phyloP scores from a whole-genome alignment of 1,284 basidiomycete species.

The Cryptococcus hybrid region DNA sequence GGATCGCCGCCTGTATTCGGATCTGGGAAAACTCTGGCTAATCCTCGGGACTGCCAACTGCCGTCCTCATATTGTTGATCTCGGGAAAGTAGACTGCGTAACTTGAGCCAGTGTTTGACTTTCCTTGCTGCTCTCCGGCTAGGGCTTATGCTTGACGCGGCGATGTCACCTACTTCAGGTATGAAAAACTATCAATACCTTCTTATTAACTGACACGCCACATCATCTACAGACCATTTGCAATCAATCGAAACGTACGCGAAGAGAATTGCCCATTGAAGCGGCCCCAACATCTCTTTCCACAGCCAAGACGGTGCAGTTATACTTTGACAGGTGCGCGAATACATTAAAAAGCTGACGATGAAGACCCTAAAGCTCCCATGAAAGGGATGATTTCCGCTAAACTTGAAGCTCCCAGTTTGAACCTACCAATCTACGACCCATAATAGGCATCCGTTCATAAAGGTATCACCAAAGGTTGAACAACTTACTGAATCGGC shows the following conservation, averaged over 20 bases:
- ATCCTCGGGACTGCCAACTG: background rate
- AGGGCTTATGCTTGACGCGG: conserved; percentile 7
- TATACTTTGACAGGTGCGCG: background rate
- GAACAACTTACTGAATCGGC: conserved; percentile 9
- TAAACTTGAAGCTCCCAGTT: conserved; percentile 1
- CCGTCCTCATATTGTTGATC: background rate
- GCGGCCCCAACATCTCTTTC: conserved; percentile 6
- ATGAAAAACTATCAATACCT: background rate
- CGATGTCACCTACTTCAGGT: conserved; percentile 3
- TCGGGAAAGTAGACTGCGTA: background rate
- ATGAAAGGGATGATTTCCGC: conserved; percentile 2
- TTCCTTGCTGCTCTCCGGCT: conserved; percentile 9
- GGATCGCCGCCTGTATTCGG: background rate
- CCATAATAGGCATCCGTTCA: background rate
- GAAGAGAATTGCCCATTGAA: conserved; percentile 3
- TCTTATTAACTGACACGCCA: background rate
- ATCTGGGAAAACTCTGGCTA: background rate
- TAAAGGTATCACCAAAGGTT: background rate
- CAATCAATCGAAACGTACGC: conserved; percentile 1
- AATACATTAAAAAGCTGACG: conserved; percentile 2
- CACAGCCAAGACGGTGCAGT: conserved; percentile 7
- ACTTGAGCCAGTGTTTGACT: conserved; percentile 7
- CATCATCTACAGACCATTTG: background rate
- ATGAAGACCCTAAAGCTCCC: background rate
- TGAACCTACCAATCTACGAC: conserved; percentile 1